Evolutionary conservation across 495 filamentous ascomycete species (phyloP).

Genomic region (Penicillium pulvis): DNA sequence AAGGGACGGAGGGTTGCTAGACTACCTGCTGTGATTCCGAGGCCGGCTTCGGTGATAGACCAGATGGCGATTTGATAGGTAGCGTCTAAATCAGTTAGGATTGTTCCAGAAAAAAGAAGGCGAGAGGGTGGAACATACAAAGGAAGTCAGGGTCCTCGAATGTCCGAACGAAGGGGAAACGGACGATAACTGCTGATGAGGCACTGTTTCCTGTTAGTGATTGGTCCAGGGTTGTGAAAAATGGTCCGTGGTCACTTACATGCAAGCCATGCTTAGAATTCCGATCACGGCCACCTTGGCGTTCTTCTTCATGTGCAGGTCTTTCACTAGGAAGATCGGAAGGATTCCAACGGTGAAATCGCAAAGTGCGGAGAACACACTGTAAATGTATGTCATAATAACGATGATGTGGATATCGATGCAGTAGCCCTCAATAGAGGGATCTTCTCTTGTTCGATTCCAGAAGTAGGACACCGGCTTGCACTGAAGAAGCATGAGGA

Average conservation of each 20-base stretch:
- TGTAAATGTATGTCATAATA: conserved; percentile 46
- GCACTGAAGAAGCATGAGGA: conserved; percentile 48
- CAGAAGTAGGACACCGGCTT: conserved; percentile 45
- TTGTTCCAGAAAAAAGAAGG: neutral
- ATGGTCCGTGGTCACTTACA: conserved; percentile 29
- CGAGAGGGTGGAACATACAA: conserved; percentile 26
- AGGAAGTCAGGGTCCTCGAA: conserved; percentile 42
- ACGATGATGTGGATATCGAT: conserved; percentile 39
- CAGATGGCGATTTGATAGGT: conserved; percentile 48
- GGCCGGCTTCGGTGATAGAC: conserved; percentile 47
- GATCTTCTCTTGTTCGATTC: conserved; percentile 32
- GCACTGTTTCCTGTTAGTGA: conserved; percentile 26
- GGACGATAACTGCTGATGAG: conserved; percentile 43
- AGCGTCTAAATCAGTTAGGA: conserved; percentile 26
- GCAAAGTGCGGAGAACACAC: conserved; percentile 39
- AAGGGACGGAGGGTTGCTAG: conserved; percentile 51
- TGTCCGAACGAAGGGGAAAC: conserved; percentile 43
- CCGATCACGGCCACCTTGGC: conserved; percentile 43
- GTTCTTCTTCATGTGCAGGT: conserved; percentile 40
- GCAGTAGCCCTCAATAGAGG: conserved; percentile 36
- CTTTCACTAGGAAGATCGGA: conserved; percentile 40
- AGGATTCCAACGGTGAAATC: conserved; percentile 48
- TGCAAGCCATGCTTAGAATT: conserved; percentile 48
- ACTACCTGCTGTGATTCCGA: conserved; percentile 50
- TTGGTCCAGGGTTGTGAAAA: neutral